Evolutionary conservation across 176 grass and related monocot species (phyloP), one percentile per base, ranked within the genome.

Genomic region (Tuctoria greenei): DNA sequence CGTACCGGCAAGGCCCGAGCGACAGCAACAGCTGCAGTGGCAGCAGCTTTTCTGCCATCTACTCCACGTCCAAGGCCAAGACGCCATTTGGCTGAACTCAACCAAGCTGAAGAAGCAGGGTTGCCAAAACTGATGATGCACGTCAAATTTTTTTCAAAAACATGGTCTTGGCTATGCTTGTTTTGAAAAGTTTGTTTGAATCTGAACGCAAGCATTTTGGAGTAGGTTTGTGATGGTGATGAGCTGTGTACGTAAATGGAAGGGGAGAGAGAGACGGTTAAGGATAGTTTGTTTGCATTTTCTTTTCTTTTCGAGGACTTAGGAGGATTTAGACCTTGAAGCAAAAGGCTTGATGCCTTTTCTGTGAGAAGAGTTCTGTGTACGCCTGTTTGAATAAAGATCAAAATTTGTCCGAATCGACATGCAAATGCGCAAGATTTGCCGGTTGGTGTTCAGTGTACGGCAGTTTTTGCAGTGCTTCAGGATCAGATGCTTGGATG

Each of bases 11-110:
- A 27, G 77, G 83, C 0, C 38, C 40, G 0, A 40, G 75, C 9
- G 59, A 78, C 75, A 71, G 64, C 69, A 8, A 1, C 66, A 66
- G 67, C 45, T 16, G 14, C 72, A 47, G 49, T 34, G 85, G 56
- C 66, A 78, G 73, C 78, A 91, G 82, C 72, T 84, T 87, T 72
- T 87, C 88, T 2, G 47, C 73, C 28, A 60, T 85, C 55, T 85
- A 83, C 79, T 73, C 81, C 2, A 67, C 84, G 5, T 84, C 88
- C 26, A 93, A 90, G 86, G 89, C 74, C 42, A 93, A 93, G 71
- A 78, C 84, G 1, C 88, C 83, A 0, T 89, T 89, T 46, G 81
- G 77, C 70, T 91, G 71, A 80, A 50, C n/a, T n/a, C n/a, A n/a
- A n/a, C n/a, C n/a, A n/a, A n/a, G n/a, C n/a, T n/a, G n/a, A n/a